Evolutionary conservation across 352 stramenopile species (phyloP).

Genomic region (Elongisporangium anandrum): DNA sequence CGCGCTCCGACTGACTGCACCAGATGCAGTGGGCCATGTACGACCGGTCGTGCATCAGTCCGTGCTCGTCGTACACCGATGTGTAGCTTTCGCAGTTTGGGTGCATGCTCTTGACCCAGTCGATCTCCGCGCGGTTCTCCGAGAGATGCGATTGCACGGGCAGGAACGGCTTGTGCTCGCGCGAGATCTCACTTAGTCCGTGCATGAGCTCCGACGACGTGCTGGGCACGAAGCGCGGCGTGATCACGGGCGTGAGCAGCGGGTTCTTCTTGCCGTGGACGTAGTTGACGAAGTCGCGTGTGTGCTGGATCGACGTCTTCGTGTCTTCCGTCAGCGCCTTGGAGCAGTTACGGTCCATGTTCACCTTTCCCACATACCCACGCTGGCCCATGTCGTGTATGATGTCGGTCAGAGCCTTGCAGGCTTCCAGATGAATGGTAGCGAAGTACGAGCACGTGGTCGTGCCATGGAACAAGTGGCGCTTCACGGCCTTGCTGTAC

Average conservation of each 20-base stretch:
- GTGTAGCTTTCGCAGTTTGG: conserved; percentile 80
- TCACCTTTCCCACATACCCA: conserved; percentile 93
- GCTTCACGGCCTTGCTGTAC: conserved; percentile 86
- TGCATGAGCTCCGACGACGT: conserved; percentile 83
- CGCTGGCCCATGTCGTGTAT: conserved; percentile 82
- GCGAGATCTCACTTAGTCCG: conserved; percentile 73
- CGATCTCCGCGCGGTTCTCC: conserved; percentile 88
- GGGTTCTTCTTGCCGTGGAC: conserved; percentile 63
- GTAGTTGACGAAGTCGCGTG: conserved; percentile 85
- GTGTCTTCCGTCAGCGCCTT: conserved; percentile 85
- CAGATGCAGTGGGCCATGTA: conserved; percentile 96
- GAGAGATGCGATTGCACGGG: conserved; percentile 91
- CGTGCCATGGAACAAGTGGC: conserved; percentile 86
- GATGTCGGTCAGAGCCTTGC: conserved; percentile 89
- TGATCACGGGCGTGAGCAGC: conserved; percentile 89
- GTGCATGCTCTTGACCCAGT: conserved; percentile 81
- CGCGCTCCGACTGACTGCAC: conserved; percentile 69
- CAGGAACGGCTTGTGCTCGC: conserved; percentile 62
- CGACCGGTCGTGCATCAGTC: conserved; percentile 83
- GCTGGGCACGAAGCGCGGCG: conserved; percentile 91
- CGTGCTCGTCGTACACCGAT: conserved; percentile 74
- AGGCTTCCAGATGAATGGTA: conserved; percentile 89
- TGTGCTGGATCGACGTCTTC: conserved; percentile 75
- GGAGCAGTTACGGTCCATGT: conserved; percentile 93
- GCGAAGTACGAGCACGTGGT: conserved; percentile 95